Evolutionary conservation across 352 stramenopile genomes (phyloP).

Genomic region (Phytophthora ramorum): DNA sequence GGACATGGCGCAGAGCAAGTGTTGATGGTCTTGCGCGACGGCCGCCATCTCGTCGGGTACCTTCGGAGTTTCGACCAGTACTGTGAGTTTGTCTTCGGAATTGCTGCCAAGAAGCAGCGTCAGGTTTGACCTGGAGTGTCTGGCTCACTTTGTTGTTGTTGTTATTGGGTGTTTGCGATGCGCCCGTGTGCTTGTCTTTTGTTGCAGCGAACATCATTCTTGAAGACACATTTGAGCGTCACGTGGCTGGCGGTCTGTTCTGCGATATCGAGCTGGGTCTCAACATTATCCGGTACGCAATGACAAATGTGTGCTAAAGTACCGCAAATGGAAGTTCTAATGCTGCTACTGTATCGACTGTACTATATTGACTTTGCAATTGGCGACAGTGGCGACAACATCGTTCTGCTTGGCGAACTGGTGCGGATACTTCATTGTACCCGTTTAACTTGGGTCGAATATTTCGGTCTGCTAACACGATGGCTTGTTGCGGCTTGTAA

Average conservation of each 20-base stretch:
- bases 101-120: not conserved
- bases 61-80: conserved; percentile 90
- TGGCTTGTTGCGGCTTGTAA: not conserved
- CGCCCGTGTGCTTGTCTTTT: conserved; percentile 4
- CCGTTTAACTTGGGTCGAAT: not conserved
- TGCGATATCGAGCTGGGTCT: conserved; percentile 96
- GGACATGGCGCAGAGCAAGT: conserved; percentile 73
- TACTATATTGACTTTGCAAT: no score
- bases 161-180: not conserved
- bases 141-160: conserved; percentile 13
- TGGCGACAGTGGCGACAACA: conserved; percentile 77
- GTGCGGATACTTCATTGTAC: conserved; percentile 37
- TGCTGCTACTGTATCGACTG: not conserved
- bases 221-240: conserved; percentile 94
- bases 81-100: conserved; percentile 54
- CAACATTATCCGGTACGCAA: conserved; percentile 93
- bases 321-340: not conserved
- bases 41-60: conserved; percentile 94
- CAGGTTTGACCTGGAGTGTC: not conserved
- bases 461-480: not conserved
- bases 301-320: not conserved
- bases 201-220: conserved; percentile 96
- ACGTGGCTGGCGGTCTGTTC: conserved; percentile 90
- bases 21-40: conserved; percentile 95
- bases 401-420: conserved; percentile 86